Base-by-base conservation (phyloP, 371 early-diverging fungal genomes). In the Mortierella sp. region DNA sequence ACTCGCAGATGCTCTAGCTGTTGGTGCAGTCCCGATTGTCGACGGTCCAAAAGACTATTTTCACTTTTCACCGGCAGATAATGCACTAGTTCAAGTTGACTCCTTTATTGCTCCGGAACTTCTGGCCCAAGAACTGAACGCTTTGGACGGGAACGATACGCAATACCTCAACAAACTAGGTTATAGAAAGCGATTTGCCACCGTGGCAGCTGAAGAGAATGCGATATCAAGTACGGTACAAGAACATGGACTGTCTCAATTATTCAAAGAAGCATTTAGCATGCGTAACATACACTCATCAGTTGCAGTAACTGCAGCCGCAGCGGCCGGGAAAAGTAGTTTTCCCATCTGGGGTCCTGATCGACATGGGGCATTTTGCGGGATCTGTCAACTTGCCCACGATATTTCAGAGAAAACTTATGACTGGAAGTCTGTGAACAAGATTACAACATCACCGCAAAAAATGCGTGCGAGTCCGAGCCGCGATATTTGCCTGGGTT, bases 301-400 rank as follows among this genome's bases (percentile, higher is more conserved):
- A 49, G 49, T 4, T 16, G n/a, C 6, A 8, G 16, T 6, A 51
- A 51, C 16, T 10, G 16, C 51, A 20, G 16, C 10, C 16, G 12
- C 26, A 24, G 6, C 26, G 5, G 26, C 54, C 12, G 26, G 8
- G 12, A 52, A 52, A n/a, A 39, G 26, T 22, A 49, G 24, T 26
- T 43, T 62, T 16, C 47, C 18, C 26, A 45, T 32, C 1, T 71
- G 62, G 64, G 40, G 43, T 1, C 67, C 45, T 22, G 64, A 76
- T 30, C 60, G 37, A 9, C 64, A 71, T 3, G 72, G 72, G 6
- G 68, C 71, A 11, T 40, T 63, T 20, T 76, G 77, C 24, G 61
- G 67, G n/a, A 64, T 76, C 24, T 76, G 77, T 32, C 63, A 64
- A 32, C 51, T 71, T 6, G 77, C 77, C 0, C 77, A 71, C 24